These are phyloP conservation scores for Emericellopsis terricola DNA, from an alignment of 495 filamentous ascomycete species.

Conservation along the genomic window DNA sequence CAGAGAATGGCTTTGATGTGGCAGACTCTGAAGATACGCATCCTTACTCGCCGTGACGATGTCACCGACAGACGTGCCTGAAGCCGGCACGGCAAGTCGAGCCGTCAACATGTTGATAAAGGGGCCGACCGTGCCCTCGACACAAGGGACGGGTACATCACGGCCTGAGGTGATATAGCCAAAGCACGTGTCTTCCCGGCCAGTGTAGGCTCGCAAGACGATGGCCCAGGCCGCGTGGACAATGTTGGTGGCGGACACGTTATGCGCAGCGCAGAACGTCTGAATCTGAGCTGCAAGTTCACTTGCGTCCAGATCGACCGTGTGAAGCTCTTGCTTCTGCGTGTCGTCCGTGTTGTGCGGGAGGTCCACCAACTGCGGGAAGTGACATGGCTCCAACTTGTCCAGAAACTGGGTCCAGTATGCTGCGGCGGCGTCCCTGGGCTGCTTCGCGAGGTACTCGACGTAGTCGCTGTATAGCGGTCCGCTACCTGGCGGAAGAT, in stretches of 20 bases:
- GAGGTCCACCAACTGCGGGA: neutral
- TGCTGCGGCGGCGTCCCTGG: neutral
- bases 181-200: neutral
- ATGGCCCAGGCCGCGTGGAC: neutral
- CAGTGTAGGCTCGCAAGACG: constrained; percentile 6
- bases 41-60: neutral
- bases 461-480: neutral
- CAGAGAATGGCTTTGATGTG: neutral
- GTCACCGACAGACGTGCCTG: neutral
- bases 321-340: neutral
- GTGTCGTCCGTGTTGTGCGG: neutral
- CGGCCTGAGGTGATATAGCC: constrained; percentile 6
- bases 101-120: constrained; percentile 21
- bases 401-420: neutral
- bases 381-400: neutral
- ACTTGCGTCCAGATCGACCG: neutral
- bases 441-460: neutral
- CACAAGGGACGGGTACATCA: constrained; percentile 25
- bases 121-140: constrained; percentile 29
- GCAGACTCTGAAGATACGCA: neutral
- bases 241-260: neutral
- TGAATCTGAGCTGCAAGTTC: neutral
- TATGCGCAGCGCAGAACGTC: neutral
- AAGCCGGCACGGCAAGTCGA: neutral
- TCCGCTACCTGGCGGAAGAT: neutral